Evolutionary conservation across 352 stramenopile species (phyloP).

Genomic region (Pythium apleroticum): DNA sequence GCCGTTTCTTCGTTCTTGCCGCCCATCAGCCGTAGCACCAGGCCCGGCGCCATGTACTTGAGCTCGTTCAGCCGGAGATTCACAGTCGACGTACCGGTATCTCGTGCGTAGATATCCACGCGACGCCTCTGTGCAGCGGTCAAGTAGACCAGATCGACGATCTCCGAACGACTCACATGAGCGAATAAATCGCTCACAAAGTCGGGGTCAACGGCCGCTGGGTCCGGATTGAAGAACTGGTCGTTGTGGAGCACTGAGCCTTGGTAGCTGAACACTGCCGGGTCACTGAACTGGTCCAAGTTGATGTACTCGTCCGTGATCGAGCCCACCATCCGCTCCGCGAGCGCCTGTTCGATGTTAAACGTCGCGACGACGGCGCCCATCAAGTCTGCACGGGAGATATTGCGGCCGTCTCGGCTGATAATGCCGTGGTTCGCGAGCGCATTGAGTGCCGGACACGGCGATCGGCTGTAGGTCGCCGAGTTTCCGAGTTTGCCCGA

Average conservation of each 20-base stretch:
- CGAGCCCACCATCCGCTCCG: neutral
- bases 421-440: constrained; percentile 41
- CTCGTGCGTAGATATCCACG: constrained; percentile 1
- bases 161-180: neutral
- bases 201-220: constrained; percentile 8
- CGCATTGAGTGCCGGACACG: constrained; percentile 39
- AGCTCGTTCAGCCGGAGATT: neutral
- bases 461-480: constrained; percentile 29
- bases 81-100: neutral
- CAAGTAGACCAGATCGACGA: constrained; percentile 12
- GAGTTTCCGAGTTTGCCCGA: constrained; percentile 23
- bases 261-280: constrained; percentile 1
- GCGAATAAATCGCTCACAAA: constrained; percentile 19
- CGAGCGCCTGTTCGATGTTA: constrained; percentile 23
- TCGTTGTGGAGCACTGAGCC: constrained; percentile 14
- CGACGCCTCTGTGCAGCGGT: constrained; percentile 9
- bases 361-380: constrained; percentile 17
- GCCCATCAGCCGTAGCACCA: constrained; percentile 13
- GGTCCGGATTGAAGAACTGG: constrained; percentile 17
- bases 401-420: constrained; percentile 28
- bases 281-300: constrained; percentile 13
- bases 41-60: constrained; percentile 12
- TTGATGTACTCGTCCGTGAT: constrained; percentile 2
- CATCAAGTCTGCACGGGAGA: constrained; percentile 21
- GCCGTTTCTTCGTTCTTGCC: constrained; percentile 1